Evolutionary conservation across 345 rosid species (phyloP), one percentile per base, ranked within the genome.

Genomic region (Gossypium ekmanianum): DNA sequence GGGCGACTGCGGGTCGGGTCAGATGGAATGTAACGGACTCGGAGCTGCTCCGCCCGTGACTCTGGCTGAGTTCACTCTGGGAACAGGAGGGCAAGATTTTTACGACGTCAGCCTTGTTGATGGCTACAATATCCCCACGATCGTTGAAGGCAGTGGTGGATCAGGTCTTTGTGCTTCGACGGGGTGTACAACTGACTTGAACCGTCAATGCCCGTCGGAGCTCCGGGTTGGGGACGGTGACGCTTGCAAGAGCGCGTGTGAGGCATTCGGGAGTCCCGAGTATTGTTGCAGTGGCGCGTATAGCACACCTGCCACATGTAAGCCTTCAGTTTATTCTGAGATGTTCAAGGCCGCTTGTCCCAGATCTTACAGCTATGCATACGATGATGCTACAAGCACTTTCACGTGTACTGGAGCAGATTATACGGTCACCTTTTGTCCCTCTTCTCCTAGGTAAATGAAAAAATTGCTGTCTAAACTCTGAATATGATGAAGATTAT

Each of bases 221-320:
- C 83, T 95, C 47, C 81, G 81, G 54, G 87, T 78, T 1, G 94
- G 93, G 2, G 87, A 84, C 1, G 96, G 94, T 0, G 83, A 80
- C 69, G 99, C 93, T 55, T 93, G 98, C 77, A 93, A 87, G 77
- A 93, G 98, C 85, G 99, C 99, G 77, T 93, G 99, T 63, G 90
- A 86, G 74, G 99, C 96, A 4, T 95, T 95, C 71, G 86, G 96
- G 74, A 88, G 93, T 65, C 94, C 98, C 0, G 96, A 95, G 86
- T 95, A 91, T 58, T 95, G 99, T 65, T 95, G 99, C 39, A 95
- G 98, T 39, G 98, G 99, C 83, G 97, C 92, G 89, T 95, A 85
- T 72, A 87, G 85, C 45, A 87, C 97, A 44, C 98, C 98, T 10
- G 81, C 85, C 18, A 89, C 97, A 50, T 95, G 99, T 70, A 77